phyloP scores from a whole-genome alignment of 805 yeast species.

The Blastobotrys mokoenaii region DNA sequence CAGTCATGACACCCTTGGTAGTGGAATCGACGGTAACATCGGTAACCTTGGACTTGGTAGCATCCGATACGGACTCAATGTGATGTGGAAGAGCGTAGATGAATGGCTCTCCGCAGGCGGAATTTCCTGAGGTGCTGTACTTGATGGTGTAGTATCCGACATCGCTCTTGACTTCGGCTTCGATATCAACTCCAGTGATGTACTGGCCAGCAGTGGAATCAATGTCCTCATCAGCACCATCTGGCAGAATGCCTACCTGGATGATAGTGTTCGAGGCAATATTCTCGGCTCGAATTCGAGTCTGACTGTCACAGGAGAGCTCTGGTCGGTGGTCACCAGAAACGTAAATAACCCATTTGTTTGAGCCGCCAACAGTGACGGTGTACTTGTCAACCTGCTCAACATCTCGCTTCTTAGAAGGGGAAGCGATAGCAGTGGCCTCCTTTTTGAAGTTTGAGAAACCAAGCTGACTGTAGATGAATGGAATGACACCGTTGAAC shows the following conservation, averaged over 20 bases:
- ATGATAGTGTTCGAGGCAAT: constrained; percentile 39
- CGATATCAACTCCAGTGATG: constrained; percentile 40
- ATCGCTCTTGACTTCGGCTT: constrained; percentile 41
- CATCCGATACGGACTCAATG: constrained; percentile 34
- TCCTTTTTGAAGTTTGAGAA: constrained; percentile 30
- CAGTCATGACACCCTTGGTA: constrained; percentile 35
- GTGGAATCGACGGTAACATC: constrained; percentile 37
- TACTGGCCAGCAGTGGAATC: constrained; percentile 67
- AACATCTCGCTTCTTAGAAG: constrained; percentile 11
- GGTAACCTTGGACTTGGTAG: constrained; percentile 27
- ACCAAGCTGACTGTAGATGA: constrained; percentile 40
- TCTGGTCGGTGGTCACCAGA: constrained; percentile 22
- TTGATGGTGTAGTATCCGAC: constrained; percentile 40
- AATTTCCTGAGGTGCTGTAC: constrained; percentile 44
- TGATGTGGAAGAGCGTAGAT: constrained; percentile 69
- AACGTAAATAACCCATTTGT: constrained; percentile 46
- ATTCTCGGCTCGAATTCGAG: constrained; percentile 28
- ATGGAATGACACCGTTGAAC: constrained; percentile 42
- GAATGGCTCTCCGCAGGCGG: constrained; percentile 34
- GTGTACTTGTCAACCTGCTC: constrained; percentile 32
- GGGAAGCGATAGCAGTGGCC: background rate
- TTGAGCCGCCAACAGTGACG: constrained; percentile 33
- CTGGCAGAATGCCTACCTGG: constrained; percentile 50
- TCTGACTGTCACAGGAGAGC: constrained; percentile 4
- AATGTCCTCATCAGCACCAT: constrained; percentile 29